These are phyloP conservation scores for Leccinum boreale DNA, from an alignment of 768 basidiomycete species.

Conservation along the genomic window DNA sequence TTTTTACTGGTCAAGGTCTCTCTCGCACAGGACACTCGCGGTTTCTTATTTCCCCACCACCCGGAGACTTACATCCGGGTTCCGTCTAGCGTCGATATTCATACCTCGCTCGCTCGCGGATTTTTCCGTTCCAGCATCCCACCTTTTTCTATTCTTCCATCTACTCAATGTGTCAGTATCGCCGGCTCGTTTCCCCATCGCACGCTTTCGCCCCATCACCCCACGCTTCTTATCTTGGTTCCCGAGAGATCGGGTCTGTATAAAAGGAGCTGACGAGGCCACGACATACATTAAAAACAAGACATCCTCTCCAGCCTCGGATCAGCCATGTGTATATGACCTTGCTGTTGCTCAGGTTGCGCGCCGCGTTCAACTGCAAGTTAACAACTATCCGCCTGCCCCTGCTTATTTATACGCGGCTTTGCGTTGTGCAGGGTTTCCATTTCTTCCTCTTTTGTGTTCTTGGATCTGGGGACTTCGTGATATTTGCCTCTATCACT, in stretches of 20 bases:
- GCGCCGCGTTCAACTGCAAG: slow-evolving; percentile 18
- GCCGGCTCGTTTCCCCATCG: slow-evolving; percentile 34
- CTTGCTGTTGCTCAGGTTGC: slow-evolving; percentile 22
- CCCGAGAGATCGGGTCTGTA: slow-evolving; percentile 35
- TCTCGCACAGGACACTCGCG: slow-evolving; percentile 37
- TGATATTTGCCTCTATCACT: slow-evolving; percentile 22
- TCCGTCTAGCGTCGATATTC: slow-evolving; percentile 39
- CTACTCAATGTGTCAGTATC: slow-evolving; percentile 43
- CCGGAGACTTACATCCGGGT: slow-evolving; percentile 31
- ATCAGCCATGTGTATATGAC: slow-evolving; percentile 34
- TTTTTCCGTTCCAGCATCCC: slow-evolving; percentile 19
- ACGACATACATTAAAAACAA: slow-evolving; percentile 28
- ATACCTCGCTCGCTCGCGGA: slow-evolving; percentile 41
- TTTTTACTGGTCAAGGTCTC: slow-evolving; percentile 34
- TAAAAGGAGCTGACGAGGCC: slow-evolving; percentile 36
- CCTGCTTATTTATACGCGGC: slow-evolving; percentile 34
- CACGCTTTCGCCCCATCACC: slow-evolving; percentile 43
- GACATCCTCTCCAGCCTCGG: slow-evolving; percentile 18
- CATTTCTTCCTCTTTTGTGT: slow-evolving; percentile 33
- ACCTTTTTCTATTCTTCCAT: slow-evolving; percentile 22
- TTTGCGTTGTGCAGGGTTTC: slow-evolving; percentile 23
- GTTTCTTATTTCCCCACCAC: slow-evolving; percentile 6
- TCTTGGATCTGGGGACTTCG: slow-evolving; percentile 42
- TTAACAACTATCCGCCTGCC: slow-evolving; percentile 18
- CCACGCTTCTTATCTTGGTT: slow-evolving; percentile 32